A percentile compares a stretch with the other conserved stretches of the same genome.
These are phyloP conservation scores for Platanus orientalis DNA, from an alignment of 164 flowering plant species.

Conservation along the genomic window DNA sequence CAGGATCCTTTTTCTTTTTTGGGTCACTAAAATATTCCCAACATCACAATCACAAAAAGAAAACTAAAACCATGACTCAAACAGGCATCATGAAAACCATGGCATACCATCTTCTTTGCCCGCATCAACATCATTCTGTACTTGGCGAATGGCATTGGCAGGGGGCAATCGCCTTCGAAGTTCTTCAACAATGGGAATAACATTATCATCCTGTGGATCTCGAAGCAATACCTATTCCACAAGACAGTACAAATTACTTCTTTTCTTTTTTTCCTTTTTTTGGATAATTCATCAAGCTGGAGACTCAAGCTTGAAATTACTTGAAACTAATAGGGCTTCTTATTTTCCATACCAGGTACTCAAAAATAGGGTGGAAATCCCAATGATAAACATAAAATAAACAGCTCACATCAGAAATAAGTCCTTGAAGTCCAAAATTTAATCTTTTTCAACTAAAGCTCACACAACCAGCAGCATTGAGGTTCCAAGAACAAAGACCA, in stretches of 20 bases:
- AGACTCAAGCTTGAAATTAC: neutral
- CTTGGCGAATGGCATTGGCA: conserved; percentile 23
- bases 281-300: neutral
- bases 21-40: neutral
- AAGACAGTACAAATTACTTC: conserved; percentile 6
- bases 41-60: neutral
- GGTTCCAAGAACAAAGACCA: neutral
- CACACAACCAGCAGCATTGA: too few relatives aligned
- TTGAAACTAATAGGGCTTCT: neutral
- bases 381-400: neutral
- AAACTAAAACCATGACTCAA: neutral
- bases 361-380: neutral
- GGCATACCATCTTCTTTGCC: conserved; percentile 69
- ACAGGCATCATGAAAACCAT: neutral
- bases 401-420: neutral
- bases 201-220: conserved; percentile 84
- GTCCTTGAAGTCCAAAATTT: neutral
- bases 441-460: neutral
- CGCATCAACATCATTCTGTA: conserved; percentile 56
- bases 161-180: conserved; percentile 73
- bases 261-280: neutral
- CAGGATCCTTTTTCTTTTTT: neutral
- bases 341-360: neutral
- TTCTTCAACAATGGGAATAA: conserved; percentile 83
- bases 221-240: conserved; percentile 69